These are phyloP conservation scores for Actinomortierella ambigua DNA, from an alignment of 371 early-diverging fungal genomes.

Conservation along the genomic window DNA sequence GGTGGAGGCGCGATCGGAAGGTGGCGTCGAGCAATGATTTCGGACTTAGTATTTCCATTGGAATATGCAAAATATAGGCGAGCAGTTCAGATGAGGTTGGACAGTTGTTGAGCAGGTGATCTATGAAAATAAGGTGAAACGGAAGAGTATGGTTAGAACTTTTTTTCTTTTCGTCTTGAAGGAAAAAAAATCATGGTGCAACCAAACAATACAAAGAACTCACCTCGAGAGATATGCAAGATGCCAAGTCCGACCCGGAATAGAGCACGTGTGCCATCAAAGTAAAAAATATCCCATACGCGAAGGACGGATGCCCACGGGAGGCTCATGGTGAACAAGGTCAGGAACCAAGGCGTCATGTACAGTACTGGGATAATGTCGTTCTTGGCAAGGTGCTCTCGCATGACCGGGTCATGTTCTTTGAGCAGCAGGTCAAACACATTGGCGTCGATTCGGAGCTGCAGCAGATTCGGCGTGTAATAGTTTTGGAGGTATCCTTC, in stretches of 20 bases:
- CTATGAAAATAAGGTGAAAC: conserved; percentile 19
- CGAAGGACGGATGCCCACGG: conserved; percentile 92
- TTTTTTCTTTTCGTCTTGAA: too few relatives aligned
- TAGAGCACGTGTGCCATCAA: conserved; percentile 73
- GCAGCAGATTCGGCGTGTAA: conserved; percentile 75
- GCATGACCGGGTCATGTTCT: conserved; percentile 74
- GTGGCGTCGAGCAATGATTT: conserved; percentile 73
- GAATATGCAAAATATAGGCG: conserved; percentile 81
- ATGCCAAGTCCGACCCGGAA: conserved; percentile 88
- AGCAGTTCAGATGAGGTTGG: conserved; percentile 80
- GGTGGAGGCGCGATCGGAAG: conserved; percentile 25
- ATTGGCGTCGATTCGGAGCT: conserved; percentile 80
- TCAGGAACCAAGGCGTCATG: conserved; percentile 94
- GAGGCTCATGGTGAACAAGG: conserved; percentile 86
- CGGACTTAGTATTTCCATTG: conserved; percentile 71
- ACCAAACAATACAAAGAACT: not conserved
- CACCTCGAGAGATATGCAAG: conserved; percentile 67
- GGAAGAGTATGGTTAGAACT: too few relatives aligned
- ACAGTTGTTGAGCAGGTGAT: conserved; percentile 72
- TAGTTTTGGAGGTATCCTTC: conserved; percentile 78
- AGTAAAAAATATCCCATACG: conserved; percentile 93
- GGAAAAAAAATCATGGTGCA: not conserved
- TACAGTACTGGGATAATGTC: conserved; percentile 88
- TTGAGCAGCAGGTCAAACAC: conserved; percentile 82
- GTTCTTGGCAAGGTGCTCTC: conserved; percentile 76